phyloP scores from a whole-genome alignment of 139 green algal species.

The Asterochloris erici region DNA sequence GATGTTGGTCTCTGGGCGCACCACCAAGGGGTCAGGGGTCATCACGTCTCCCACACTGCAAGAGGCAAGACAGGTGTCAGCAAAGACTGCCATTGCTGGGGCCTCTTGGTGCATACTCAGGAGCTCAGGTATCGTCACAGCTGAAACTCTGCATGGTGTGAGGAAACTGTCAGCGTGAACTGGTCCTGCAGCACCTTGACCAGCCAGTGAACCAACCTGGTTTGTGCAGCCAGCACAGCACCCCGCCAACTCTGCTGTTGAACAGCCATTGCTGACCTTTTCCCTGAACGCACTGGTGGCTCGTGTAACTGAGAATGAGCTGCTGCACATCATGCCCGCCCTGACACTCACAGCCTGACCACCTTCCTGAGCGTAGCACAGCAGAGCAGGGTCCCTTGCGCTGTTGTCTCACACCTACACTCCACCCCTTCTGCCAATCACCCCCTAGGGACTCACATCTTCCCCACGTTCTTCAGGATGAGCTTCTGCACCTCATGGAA shows the following conservation, averaged over 20 bases:
- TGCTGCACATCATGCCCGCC: too few species aligned
- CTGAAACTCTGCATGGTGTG: background rate
- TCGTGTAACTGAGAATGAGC: too few species aligned
- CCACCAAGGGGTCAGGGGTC: slow-evolving; percentile 62
- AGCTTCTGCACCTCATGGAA: slow-evolving; percentile 71
- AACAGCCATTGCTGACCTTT: background rate
- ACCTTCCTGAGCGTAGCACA: too few species aligned
- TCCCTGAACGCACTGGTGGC: background rate
- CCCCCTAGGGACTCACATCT: slow-evolving; percentile 27
- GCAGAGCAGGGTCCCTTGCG: too few species aligned
- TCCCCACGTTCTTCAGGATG: slow-evolving; percentile 61
- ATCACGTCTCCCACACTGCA: slow-evolving; percentile 76
- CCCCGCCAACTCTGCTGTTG: background rate
- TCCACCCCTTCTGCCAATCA: too few species aligned
- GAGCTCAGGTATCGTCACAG: background rate
- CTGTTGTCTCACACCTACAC: too few species aligned
- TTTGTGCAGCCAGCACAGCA: background rate
- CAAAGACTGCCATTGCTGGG: too few species aligned
- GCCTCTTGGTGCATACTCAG: background rate
- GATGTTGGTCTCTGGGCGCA: slow-evolving; percentile 56
- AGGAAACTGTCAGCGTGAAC: background rate
- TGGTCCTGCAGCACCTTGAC: too few species aligned
- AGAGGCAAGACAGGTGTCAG: background rate
- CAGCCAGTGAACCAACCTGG: too few species aligned
- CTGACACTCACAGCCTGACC: too few species aligned